Evolutionary conservation across 257 asterid genomes (phyloP), one percentile per base, ranked within the genome.

Genomic region (Gardenia jasminoides): DNA sequence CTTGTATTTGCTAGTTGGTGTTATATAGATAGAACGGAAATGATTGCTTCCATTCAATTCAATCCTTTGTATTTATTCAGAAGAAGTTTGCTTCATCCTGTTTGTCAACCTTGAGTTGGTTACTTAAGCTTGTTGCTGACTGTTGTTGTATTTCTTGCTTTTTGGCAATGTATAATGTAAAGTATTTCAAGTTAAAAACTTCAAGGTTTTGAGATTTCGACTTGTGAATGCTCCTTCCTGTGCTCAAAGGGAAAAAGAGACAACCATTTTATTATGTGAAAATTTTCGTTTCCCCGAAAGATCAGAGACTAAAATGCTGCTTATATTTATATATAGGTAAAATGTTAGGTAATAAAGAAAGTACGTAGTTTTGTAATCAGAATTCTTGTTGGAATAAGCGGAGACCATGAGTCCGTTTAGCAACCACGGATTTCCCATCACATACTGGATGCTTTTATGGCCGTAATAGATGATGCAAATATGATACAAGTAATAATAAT

Each of bases 31-130:
- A 80, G 72, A 54, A 73, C 6, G 75, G 76, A 44, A 75, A 26
- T 76, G 50, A 56, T 76, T 61, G 43, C 72, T 81, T 76, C 62
- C 74, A 36, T 48, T 36, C 61, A 26, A 76, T 76, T 81, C 20
- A 30, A 76, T 81, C 76, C 84, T 44, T 81, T 81, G 77, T 80
- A 80, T 67, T 54, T 56, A 20, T 56, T 36, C 72, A 24, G 70
- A 43, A 24, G 43, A 61, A 61, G 62, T 64, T 77, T 54, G 28
- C n/a, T 26, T 44, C 31, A 70, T 36, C 6, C n/a, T 43, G 64
- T 76, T n/a, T 61, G 20, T 59, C 36, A 24, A 4, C 39, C 28
- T 59, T n/a, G 36, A 17, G 19, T 24, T 59, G 66, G 12, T 61
- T 61, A 26, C 17, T 26, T 33, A 61, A n/a, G 33, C 67, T 61